These are phyloP conservation scores for Alternaria longipes DNA, from an alignment of 2,329 filamentous ascomycete genomes.

Conservation along the genomic window DNA sequence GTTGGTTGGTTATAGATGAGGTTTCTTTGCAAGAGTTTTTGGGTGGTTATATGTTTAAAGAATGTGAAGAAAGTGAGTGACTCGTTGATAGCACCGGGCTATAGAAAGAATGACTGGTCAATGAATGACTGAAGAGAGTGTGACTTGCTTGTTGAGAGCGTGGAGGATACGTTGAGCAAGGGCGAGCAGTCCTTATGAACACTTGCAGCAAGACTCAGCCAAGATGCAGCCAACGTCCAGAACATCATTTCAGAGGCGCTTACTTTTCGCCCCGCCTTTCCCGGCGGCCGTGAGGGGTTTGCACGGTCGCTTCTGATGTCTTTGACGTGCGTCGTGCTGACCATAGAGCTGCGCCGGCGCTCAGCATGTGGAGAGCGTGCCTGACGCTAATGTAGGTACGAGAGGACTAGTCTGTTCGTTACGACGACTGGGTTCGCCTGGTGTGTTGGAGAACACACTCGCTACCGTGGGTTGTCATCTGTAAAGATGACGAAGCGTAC, in stretches of 20 bases:
- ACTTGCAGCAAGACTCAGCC: not conserved
- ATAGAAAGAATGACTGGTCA: slow-evolving; percentile 38
- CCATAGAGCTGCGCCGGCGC: slow-evolving; percentile 5
- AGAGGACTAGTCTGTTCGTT: slow-evolving; percentile 12
- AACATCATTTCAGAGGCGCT: slow-evolving; percentile 14
- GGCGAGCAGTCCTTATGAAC: slow-evolving; percentile 29
- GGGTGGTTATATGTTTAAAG: slow-evolving; percentile 16
- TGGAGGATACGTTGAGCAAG: slow-evolving; percentile 11
- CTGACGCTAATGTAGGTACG: slow-evolving; percentile 34
- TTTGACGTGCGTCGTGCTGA: slow-evolving; percentile 10
- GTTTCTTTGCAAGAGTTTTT: slow-evolving; percentile 6
- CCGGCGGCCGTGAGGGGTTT: slow-evolving; percentile 17
- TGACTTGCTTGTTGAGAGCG: slow-evolving; percentile 29
- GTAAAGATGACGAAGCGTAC: not conserved
- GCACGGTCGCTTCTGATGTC: slow-evolving; percentile 19
- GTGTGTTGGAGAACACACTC: slow-evolving; percentile 7
- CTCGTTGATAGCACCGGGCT: slow-evolving; percentile 41
- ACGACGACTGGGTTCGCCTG: slow-evolving; percentile 10
- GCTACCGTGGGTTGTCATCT: slow-evolving; percentile 2
- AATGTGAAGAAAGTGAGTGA: slow-evolving; percentile 23
- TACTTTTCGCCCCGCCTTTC: slow-evolving; percentile 19
- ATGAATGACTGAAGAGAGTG: slow-evolving; percentile 35
- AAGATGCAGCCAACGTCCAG: slow-evolving; percentile 10
- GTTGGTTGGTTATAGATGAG: not conserved
- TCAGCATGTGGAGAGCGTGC: slow-evolving; percentile 20